A percentile compares a stretch with the other conserved stretches of the same genome.
Evolutionary conservation across 2,329 filamentous ascomycete genomes (phyloP).

Genomic region (Verticillium klebahnii): DNA sequence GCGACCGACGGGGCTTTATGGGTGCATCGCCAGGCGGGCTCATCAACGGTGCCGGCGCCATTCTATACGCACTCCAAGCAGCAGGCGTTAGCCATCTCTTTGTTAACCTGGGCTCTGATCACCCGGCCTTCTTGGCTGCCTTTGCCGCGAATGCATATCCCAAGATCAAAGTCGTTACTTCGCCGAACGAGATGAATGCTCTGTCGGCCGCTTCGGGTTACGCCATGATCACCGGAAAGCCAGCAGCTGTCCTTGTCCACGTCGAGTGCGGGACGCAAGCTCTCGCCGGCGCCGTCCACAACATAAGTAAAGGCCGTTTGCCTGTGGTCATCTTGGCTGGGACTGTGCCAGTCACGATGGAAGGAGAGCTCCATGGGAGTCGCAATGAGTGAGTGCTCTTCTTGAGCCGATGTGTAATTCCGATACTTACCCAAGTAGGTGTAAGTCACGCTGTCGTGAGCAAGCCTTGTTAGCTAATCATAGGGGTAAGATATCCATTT

Average conservation of each 20-base stretch:
- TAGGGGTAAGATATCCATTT: constrained; percentile 31
- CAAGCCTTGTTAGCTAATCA: background rate
- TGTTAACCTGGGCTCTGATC: constrained; percentile 49
- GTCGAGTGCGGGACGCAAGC: constrained; percentile 22
- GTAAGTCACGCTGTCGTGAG: background rate
- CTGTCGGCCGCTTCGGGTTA: constrained; percentile 17
- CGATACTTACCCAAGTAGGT: background rate
- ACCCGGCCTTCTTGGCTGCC: constrained; percentile 23
- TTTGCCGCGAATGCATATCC: constrained; percentile 19
- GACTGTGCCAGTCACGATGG: constrained; percentile 34
- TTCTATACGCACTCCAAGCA: constrained; percentile 63
- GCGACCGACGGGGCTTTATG: too few species aligned
- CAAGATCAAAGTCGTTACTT: constrained; percentile 20
- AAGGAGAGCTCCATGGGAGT: constrained; percentile 35
- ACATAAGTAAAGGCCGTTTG: constrained; percentile 19
- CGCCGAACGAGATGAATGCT: constrained; percentile 24
- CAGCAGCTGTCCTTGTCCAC: constrained; percentile 20
- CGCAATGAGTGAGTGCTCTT: constrained; percentile 22
- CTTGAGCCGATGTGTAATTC: background rate
- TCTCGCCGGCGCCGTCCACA: constrained; percentile 20
- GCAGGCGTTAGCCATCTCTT: constrained; percentile 46
- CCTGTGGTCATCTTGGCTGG: constrained; percentile 38
- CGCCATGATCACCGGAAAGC: constrained; percentile 21
- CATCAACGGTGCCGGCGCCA: constrained; percentile 33
- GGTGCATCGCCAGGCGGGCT: too few species aligned